phyloP scores from a whole-genome alignment of 208 protist species.

The Entamoeba histolytica region DNA sequence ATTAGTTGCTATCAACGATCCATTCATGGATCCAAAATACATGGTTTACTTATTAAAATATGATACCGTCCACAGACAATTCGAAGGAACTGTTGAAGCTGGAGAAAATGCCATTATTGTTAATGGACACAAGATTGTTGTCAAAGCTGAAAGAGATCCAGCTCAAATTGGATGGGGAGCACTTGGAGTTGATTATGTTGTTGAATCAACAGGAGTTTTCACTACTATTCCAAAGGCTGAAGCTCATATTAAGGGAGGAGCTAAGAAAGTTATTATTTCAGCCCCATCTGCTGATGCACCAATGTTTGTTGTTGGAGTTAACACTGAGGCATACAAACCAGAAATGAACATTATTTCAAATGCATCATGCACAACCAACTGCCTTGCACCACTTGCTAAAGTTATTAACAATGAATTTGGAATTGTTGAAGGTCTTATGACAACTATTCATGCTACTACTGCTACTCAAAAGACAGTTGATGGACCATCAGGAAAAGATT shows the following conservation, averaged over 20 bases:
- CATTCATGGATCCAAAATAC: slow-evolving; percentile 65
- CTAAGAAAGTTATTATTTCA: slow-evolving; percentile 92
- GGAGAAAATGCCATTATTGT: not conserved
- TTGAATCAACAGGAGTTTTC: slow-evolving; percentile 96
- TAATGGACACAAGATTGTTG: not conserved
- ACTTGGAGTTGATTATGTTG: slow-evolving; percentile 63
- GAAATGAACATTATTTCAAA: slow-evolving; percentile 68
- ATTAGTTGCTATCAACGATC: slow-evolving; percentile 50
- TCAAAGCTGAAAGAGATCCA: not conserved
- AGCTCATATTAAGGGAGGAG: slow-evolving; percentile 68
- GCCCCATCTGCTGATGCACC: slow-evolving; percentile 76
- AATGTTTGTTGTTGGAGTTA: slow-evolving; percentile 93
- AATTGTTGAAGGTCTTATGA: slow-evolving; percentile 79
- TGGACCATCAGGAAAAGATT: slow-evolving; percentile 78
- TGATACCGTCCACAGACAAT: slow-evolving; percentile 72
- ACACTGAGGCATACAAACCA: slow-evolving; percentile 60
- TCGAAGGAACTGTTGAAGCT: not conserved
- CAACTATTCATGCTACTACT: slow-evolving; percentile 91
- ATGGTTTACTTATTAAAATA: slow-evolving; percentile 69
- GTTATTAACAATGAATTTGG: slow-evolving; percentile 78
- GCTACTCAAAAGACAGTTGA: slow-evolving; percentile 92
- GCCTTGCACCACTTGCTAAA: slow-evolving; percentile 91
- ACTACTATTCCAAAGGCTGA: slow-evolving; percentile 58
- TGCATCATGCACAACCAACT: slow-evolving; percentile 98
- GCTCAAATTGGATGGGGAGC: slow-evolving; percentile 68